These are phyloP conservation scores for Apostasia ramifera DNA, from an alignment of 106 monocot genomes.

Conservation along the genomic window DNA sequence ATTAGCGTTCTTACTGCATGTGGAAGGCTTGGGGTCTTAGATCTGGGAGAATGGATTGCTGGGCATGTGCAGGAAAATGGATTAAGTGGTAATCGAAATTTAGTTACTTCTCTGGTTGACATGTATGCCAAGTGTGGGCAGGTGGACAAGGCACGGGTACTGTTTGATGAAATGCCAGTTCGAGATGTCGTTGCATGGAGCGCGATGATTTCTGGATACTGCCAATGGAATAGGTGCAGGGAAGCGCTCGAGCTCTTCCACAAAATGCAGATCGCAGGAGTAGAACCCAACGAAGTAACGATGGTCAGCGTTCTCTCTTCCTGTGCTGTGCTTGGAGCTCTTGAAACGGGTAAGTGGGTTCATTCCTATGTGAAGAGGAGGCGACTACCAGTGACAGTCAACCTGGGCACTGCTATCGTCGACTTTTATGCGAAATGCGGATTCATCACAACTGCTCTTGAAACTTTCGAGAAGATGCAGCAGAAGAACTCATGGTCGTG, in stretches of 20 bases:
- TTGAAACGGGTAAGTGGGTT: slow-evolving; percentile 68
- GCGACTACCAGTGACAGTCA: slow-evolving; percentile 34
- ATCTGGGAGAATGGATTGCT: slow-evolving; percentile 46
- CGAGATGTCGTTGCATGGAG: slow-evolving; percentile 79
- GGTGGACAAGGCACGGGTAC: slow-evolving; percentile 27
- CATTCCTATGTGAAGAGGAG: slow-evolving; percentile 52
- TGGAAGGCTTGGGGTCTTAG: slow-evolving; percentile 38
- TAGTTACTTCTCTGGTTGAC: slow-evolving; percentile 45
- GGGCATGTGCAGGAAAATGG: slow-evolving; percentile 20
- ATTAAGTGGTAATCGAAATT: slow-evolving; percentile 19
- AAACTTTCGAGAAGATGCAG: slow-evolving; percentile 38
- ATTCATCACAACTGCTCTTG: slow-evolving; percentile 26
- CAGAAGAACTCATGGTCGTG: slow-evolving; percentile 55
- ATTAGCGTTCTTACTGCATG: slow-evolving; percentile 62
- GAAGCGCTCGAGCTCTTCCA: slow-evolving; percentile 63
- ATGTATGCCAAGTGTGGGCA: slow-evolving; percentile 67
- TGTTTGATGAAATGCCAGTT: slow-evolving; percentile 51
- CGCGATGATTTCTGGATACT: slow-evolving; percentile 72
- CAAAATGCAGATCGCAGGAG: slow-evolving; percentile 32
- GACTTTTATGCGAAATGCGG: slow-evolving; percentile 80
- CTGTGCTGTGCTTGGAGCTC: slow-evolving; percentile 57
- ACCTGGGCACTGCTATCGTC: slow-evolving; percentile 56
- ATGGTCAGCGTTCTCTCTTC: slow-evolving; percentile 70
- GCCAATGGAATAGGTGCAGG: slow-evolving; percentile 25
- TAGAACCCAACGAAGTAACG: slow-evolving; percentile 71